phyloP scores from a whole-genome alignment of 345 rosid genomes.

The Eucalyptus guilfoylei region DNA sequence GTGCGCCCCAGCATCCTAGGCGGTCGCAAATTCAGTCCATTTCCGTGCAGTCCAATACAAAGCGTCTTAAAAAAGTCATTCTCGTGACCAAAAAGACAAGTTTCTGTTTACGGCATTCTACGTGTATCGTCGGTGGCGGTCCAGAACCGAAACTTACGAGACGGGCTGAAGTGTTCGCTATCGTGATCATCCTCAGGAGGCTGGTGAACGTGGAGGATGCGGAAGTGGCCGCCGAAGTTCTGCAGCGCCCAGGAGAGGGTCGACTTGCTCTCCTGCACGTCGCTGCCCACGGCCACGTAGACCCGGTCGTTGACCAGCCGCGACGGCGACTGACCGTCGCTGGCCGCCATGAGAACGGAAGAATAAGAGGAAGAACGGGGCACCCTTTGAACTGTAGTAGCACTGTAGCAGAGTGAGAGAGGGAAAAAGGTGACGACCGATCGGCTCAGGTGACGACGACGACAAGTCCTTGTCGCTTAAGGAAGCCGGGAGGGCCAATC shows the following conservation, averaged over 20 bases:
- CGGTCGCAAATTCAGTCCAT: background rate
- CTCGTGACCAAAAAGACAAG: background rate
- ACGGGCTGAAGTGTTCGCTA: background rate
- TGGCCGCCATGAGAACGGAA: background rate
- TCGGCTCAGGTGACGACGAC: background rate
- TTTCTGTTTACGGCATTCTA: background rate
- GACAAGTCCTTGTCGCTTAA: background rate
- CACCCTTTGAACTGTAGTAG: background rate
- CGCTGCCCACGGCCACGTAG: constrained; percentile 20
- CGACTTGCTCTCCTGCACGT: constrained; percentile 5
- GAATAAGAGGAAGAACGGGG: background rate
- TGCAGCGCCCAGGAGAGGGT: constrained; percentile 12
- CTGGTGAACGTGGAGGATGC: background rate
- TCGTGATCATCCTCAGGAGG: background rate
- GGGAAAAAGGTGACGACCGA: background rate
- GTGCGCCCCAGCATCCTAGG: background rate
- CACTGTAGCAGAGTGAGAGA: background rate
- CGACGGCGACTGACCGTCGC: background rate
- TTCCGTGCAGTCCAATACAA: background rate
- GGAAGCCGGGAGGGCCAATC: background rate
- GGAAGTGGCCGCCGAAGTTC: background rate
- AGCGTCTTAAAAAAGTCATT: background rate
- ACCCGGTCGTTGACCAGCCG: background rate
- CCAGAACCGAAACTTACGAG: background rate
- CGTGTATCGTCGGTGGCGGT: background rate